Evolutionary conservation across 768 basidiomycete genomes (phyloP).

Genomic region (Candolleomyces aberdarensis): DNA sequence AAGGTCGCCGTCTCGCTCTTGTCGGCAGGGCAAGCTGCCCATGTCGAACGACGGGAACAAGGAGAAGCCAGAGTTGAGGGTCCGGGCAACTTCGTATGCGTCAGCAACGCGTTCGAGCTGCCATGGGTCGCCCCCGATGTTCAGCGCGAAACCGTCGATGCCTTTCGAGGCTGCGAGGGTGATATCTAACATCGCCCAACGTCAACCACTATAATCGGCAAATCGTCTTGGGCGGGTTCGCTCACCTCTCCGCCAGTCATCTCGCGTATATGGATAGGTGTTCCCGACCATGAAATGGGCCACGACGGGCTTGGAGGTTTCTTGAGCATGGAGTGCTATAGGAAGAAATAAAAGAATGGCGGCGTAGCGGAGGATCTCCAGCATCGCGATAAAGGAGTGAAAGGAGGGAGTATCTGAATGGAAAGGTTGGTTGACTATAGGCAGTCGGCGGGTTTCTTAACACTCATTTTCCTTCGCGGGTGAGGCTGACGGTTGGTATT

Average conservation of each 20-base stretch:
- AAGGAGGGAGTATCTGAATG: not conserved
- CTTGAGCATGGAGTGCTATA: not conserved
- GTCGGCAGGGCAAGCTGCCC: conserved; percentile 40
- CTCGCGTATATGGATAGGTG: conserved; percentile 48
- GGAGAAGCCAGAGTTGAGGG: conserved; percentile 35
- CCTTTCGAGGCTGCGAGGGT: conserved; percentile 43
- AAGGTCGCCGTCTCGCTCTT: conserved; percentile 27
- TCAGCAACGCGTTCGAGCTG: conserved; percentile 39
- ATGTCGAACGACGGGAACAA: conserved; percentile 48
- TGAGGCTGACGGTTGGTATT: not conserved
- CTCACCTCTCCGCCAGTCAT: conserved; percentile 42
- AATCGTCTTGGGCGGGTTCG: not conserved
- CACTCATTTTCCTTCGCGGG: not conserved
- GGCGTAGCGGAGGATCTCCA: not conserved
- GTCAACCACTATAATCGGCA: not conserved
- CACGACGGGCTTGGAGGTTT: conserved; percentile 36
- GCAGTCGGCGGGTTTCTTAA: not conserved
- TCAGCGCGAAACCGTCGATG: conserved; percentile 55
- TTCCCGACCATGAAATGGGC: conserved; percentile 66
- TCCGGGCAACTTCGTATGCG: conserved; percentile 39
- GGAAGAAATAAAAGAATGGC: not conserved
- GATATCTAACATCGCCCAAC: conserved; percentile 37
- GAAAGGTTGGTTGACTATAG: not conserved
- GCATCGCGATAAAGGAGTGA: not conserved
- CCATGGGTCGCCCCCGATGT: conserved; percentile 51